Conservation (phyloP, 2,329 filamentous ascomycete species). For the Aspergillus quadrilineatus region DNA sequence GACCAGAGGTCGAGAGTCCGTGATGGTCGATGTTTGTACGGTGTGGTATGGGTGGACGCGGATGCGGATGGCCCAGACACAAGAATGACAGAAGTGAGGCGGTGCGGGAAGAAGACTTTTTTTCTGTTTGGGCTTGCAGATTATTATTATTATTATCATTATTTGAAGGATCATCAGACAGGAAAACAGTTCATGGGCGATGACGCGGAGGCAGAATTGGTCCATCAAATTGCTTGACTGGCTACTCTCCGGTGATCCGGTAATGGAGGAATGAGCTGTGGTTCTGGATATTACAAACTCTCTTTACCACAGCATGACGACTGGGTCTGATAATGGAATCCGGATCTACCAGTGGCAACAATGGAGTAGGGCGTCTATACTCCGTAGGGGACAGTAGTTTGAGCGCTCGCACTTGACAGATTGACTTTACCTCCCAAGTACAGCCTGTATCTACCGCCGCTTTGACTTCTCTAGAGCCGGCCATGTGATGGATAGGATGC, state of each 20-base stretch:
- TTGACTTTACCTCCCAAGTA: neutral
- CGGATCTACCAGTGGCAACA: neutral
- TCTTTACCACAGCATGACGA: slow-evolving; percentile 6
- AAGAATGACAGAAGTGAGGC: slow-evolving; percentile 18
- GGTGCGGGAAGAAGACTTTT: slow-evolving; percentile 15
- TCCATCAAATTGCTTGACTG: slow-evolving; percentile 4
- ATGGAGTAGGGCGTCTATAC: neutral
- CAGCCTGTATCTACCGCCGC: neutral
- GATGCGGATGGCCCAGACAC: slow-evolving; percentile 11
- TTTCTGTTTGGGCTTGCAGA: slow-evolving; percentile 12
- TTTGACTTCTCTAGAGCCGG: neutral
- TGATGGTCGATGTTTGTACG: slow-evolving; percentile 1
- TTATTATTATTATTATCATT: neutral
- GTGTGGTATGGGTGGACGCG: neutral
- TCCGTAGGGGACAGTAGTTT: neutral
- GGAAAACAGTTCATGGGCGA: slow-evolving; percentile 10
- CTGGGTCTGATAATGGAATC: neutral
- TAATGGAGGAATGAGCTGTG: neutral
- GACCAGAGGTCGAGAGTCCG: neutral
- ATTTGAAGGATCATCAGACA: neutral
- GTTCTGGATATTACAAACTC: neutral
- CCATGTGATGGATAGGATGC: neutral
- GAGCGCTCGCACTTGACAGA: neutral
- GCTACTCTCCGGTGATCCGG: slow-evolving; percentile 4
- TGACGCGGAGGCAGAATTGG: slow-evolving; percentile 16